These are phyloP conservation scores for Boletus smithii DNA, from an alignment of 1,284 basidiomycete genomes.

Conservation along the genomic window DNA sequence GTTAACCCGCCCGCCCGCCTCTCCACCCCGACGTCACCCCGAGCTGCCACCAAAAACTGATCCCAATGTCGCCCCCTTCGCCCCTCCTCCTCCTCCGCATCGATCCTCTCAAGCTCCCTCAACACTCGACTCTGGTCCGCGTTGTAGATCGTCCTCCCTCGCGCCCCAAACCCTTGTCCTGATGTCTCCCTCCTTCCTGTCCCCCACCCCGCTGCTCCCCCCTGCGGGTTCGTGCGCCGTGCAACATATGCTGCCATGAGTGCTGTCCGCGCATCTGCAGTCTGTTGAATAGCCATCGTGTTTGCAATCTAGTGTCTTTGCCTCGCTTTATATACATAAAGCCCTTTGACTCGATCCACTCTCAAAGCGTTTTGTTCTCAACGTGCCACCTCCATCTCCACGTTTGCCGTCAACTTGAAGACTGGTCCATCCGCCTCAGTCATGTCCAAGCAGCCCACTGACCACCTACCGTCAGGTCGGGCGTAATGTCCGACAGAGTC, in stretches of 20 bases:
- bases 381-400: no score
- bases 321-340: conserved; percentile 29
- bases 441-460: not conserved
- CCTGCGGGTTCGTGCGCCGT: conserved; percentile 12
- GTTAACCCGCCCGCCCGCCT: no score
- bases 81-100: conserved; percentile 27
- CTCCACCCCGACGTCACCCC: no score
- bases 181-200: not conserved
- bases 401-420: no score
- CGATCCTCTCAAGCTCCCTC: conserved; percentile 19
- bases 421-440: conserved; percentile 22
- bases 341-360: no score
- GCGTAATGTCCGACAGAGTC: conserved; percentile 71
- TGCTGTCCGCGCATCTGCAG: conserved; percentile 32
- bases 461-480: conserved; percentile 53
- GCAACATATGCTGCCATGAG: conserved; percentile 21
- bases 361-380: no score
- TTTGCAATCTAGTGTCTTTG: not conserved
- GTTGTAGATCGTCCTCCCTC: conserved; percentile 33
- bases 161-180: conserved; percentile 11
- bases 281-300: conserved; percentile 22
- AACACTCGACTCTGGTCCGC: conserved; percentile 2
- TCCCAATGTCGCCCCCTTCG: not conserved
- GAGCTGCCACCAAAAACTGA: conserved; percentile 3
- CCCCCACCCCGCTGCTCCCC: not conserved